Base-by-base conservation (phyloP, 164 flowering plant species). In the Piper longum region DNA sequence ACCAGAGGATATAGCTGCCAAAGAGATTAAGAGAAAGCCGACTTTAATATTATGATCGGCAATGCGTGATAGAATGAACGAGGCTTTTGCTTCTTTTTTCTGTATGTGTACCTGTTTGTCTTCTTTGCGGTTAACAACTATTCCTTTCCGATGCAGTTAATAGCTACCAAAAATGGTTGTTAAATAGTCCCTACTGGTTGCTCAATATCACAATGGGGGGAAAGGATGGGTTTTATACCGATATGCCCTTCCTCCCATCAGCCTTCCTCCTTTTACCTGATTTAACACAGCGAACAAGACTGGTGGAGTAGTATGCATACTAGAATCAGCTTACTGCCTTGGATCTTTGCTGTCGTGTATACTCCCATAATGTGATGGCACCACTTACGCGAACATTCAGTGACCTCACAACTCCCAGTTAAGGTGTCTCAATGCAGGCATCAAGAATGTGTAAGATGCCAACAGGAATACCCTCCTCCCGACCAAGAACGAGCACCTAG, bases 361-460 rank as follows among this genome's bases (percentile, higher is more conserved):
- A 90, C 71, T 93, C 97, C 99, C 99, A 93, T 19, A 88, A 74
- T 45, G 99, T 95, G 75, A 95, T 91, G 66, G 97, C 97, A 60
- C 91, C 99, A 72, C 99, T 95, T 72, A 91, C 99, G 75, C 91
- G 99, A 66, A 95, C 99, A 69, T 95, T 95, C 56, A 95, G 95
- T 55, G 99, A 90, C 57, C 99, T 79, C 39, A 95, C 93, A 54
- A 95, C 84, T 43, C 99, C 99, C 63, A 95, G 62, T 73, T 95
- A 97, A 40, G 99, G 99, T 61, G 89, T 95, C 81, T 95, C 97
- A 56, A 91, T 71, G 72, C 99, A 95, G 61, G 85, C 93, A 77
- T 95, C 99, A 62, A 95, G 73, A 54, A 83, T 69, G 66, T 95
- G 99, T 51, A 91, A 91, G 70, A 91, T 81, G 71, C 91, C 96